Evolutionary conservation across 2,329 filamentous ascomycete genomes (phyloP), one percentile per base, ranked within the genome.

Genomic region (Thelonectria discophora): DNA sequence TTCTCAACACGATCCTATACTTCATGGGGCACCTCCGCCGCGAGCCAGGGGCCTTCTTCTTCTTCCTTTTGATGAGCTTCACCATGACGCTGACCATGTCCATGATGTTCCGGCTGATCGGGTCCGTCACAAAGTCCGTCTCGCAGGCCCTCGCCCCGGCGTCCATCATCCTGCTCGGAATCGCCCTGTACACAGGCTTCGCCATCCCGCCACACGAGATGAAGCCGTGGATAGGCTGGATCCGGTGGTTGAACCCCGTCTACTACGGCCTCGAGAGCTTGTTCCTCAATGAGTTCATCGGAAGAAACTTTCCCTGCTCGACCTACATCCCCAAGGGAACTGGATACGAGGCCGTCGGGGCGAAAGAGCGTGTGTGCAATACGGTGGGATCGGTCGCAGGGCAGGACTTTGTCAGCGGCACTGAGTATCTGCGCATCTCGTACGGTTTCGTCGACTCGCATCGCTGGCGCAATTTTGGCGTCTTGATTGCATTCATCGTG

Each of bases 11-110:
- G 0, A 62, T 84, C 1, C 72, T 90, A 0, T 90, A 90, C 75
- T 90, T 90, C 72, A 84, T 90, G 84, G 84, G 85, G 0, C 84
- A 87, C 82, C 2, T 91, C 82, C 12, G 85, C 88, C 75, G 76
- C 86, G 50, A 82, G 81, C 58, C 88, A 0, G 79, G 78, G 1
- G 72, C 77, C 1, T 84, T 82, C 71, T 84, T 83, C 68, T 79
- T 76, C 48, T 84, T 80, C 56, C 70, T 79, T 2, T 65, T 83
- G 0, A 72, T 83, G 39, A 77, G 79, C 11, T 80, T 89, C 69
- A 73, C 81, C 20, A 80, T 83, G 8, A 88, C 85, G 0, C 72
- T 90, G 60, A 82, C 82, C 57, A 89, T 90, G 87, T 88, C 85
- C 18, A 88, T 88, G 80, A 45, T 90, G 60, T 90, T 90, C 74